phyloP scores from a whole-genome alignment of 1,284 basidiomycete genomes.

The Inonotus hispidus region DNA sequence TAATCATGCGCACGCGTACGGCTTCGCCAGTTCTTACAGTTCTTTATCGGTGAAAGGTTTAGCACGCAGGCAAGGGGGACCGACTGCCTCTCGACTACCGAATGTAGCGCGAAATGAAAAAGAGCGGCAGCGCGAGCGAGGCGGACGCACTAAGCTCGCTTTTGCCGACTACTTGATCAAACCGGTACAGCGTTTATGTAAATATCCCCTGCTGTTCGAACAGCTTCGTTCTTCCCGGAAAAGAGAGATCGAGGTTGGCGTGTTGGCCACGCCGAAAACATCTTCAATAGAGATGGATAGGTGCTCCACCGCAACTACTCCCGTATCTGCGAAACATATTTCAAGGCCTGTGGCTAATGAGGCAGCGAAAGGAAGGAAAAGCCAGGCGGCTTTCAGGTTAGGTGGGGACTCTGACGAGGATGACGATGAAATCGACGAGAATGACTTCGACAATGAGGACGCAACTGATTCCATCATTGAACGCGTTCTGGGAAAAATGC shows the following conservation, averaged over 20 bases:
- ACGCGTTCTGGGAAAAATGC: conserved; percentile 41
- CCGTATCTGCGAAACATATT: not conserved
- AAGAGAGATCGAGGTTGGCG: not conserved
- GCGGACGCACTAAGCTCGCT: conserved; percentile 35
- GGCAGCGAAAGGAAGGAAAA: not conserved
- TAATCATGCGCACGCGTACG: not conserved
- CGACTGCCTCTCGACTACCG: not conserved
- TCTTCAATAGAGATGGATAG: not conserved
- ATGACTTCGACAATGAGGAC: conserved; percentile 52
- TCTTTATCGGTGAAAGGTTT: conserved; percentile 26
- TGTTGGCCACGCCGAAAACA: not conserved
- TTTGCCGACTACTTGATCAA: conserved; percentile 85
- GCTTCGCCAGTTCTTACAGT: conserved; percentile 19
- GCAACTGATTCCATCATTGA: conserved; percentile 8
- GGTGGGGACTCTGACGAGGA: conserved; percentile 23
- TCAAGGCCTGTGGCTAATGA: not conserved
- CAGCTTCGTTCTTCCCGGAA: conserved; percentile 52
- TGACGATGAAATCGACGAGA: conserved; percentile 37
- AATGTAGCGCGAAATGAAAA: not conserved
- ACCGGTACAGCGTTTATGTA: conserved; percentile 86
- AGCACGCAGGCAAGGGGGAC: not conserved
- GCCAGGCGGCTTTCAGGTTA: conserved; percentile 6
- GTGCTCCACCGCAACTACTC: not conserved
- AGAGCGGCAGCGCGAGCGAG: conserved; percentile 5
- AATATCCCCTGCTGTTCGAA: conserved; percentile 84